phyloP scores from a whole-genome alignment of 352 stramenopile genomes.

The Pilasporangium apinafurcum region DNA sequence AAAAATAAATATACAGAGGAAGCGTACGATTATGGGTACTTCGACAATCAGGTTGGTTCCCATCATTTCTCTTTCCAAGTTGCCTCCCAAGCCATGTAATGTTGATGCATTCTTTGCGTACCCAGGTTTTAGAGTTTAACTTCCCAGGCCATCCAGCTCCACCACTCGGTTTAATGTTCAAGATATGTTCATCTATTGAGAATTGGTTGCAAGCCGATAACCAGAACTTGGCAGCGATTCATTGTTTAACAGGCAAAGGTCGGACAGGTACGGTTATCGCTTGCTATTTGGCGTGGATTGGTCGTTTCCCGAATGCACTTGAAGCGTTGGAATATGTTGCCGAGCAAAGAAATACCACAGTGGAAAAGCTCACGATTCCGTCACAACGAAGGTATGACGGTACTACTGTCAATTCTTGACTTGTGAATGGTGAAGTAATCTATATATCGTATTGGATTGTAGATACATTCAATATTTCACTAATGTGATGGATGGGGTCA shows the following conservation, averaged over 20 bases:
- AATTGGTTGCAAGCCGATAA: constrained; percentile 95
- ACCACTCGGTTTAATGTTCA: constrained; percentile 95
- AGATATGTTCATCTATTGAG: constrained; percentile 96
- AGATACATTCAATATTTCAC: constrained; percentile 97
- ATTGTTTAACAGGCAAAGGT: constrained; percentile 96
- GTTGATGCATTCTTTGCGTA: too few relatives aligned
- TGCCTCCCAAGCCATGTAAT: neutral
- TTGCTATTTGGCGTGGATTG: constrained; percentile 95
- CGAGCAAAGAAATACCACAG: constrained; percentile 72
- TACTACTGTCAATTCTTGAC: neutral
- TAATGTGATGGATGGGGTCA: constrained; percentile 96
- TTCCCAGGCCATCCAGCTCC: constrained; percentile 96
- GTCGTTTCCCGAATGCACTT: constrained; percentile 88
- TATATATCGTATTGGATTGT: neutral
- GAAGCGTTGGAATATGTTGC: constrained; percentile 92
- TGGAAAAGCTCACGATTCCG: constrained; percentile 95
- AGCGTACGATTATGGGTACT: constrained; percentile 92
- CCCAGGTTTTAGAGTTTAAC: constrained; percentile 92
- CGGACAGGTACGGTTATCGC: constrained; percentile 92
- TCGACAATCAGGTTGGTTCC: constrained; percentile 87
- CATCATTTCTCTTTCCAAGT: neutral
- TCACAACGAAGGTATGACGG: constrained; percentile 87
- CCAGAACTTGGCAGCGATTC: constrained; percentile 94
- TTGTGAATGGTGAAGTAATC: neutral
- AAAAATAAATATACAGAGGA: constrained; percentile 70